Conservation (phyloP, 2,329 filamentous ascomycete species). For the Aspergillus vadensis region DNA sequence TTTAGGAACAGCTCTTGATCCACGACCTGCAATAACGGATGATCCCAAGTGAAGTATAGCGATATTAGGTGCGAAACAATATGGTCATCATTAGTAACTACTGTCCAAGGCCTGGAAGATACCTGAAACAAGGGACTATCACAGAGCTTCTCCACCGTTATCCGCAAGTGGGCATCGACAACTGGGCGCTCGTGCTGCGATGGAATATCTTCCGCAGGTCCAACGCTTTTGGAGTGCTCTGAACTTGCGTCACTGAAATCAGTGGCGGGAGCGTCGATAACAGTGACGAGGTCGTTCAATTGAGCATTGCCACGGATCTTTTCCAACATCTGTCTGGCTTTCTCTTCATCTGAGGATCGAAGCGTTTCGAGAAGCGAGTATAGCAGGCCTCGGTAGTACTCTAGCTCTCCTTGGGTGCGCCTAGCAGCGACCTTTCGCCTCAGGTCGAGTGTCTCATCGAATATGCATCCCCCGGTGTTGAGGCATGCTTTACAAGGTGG, state of each 20-base stretch:
- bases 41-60: slow-evolving; percentile 95
- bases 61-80: slow-evolving; percentile 81
- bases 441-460: slow-evolving; percentile 40
- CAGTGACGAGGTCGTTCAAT: slow-evolving; percentile 29
- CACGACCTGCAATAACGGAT: slow-evolving; percentile 80
- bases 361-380: slow-evolving; percentile 34
- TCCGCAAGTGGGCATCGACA: slow-evolving; percentile 27
- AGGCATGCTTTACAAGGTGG: slow-evolving; percentile 41
- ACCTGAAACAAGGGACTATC: slow-evolving; percentile 40
- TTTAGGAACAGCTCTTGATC: slow-evolving; percentile 74
- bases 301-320: slow-evolving; percentile 33
- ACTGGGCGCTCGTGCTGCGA: slow-evolving; percentile 7
- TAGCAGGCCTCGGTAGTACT: slow-evolving; percentile 36
- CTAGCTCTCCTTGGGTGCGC: slow-evolving; percentile 38
- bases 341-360: slow-evolving; percentile 26
- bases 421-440: slow-evolving; percentile 42
- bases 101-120: slow-evolving; percentile 64
- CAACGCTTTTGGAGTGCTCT: slow-evolving; percentile 16
- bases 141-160: slow-evolving; percentile 35
- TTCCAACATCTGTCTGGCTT: slow-evolving; percentile 28
- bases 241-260: slow-evolving; percentile 23
- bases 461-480: slow-evolving; percentile 34
- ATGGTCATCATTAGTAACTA: slow-evolving; percentile 72
- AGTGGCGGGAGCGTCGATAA: slow-evolving; percentile 22
- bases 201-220: slow-evolving; percentile 11